Conservation (phyloP, 108 stramenopile genomes). For the Cylindrotheca fusiformis region DNA sequence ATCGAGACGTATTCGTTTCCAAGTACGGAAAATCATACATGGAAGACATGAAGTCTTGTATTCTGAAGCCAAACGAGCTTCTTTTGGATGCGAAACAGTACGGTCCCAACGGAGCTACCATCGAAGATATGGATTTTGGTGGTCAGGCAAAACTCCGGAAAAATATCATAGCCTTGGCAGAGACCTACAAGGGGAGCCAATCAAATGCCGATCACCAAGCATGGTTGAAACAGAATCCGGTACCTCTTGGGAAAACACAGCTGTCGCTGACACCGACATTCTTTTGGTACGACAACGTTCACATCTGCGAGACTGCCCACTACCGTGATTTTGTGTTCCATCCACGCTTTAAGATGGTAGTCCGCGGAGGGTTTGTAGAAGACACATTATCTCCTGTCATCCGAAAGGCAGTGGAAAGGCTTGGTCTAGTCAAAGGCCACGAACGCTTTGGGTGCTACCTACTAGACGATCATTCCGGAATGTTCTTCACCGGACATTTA, state of each 20-base stretch:
- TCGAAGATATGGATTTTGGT: conserved; percentile 29
- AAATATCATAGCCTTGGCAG: conserved; percentile 34
- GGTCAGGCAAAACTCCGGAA: conserved; percentile 34
- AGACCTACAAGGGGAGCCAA: conserved; percentile 49
- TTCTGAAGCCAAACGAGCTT: conserved; percentile 65
- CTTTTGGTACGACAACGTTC: conserved; percentile 90
- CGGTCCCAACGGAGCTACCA: conserved; percentile 56
- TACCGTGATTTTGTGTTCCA: conserved; percentile 85
- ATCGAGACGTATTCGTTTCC: conserved; percentile 62
- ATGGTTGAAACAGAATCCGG: conserved; percentile 37
- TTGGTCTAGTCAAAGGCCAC: conserved; percentile 68
- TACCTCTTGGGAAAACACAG: conserved; percentile 46
- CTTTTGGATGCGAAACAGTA: conserved; percentile 41
- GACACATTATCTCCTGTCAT: conserved; percentile 75
- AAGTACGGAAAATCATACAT: conserved; percentile 64
- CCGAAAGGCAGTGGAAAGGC: conserved; percentile 54
- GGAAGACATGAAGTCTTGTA: conserved; percentile 47
- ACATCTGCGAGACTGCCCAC: conserved; percentile 69
- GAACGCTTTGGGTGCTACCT: conserved; percentile 78
- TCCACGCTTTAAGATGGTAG: conserved; percentile 73
- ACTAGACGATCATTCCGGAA: conserved; percentile 81
- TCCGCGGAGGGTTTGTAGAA: conserved; percentile 83
- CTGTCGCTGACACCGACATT: conserved; percentile 74
- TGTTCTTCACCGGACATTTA: conserved; percentile 82
- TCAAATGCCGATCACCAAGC: conserved; percentile 43